Percentiles rank a stretch among this genome's conserved stretches.
phyloP scores from a whole-genome alignment of 306 rosid species.

The Lotus japonicus region DNA sequence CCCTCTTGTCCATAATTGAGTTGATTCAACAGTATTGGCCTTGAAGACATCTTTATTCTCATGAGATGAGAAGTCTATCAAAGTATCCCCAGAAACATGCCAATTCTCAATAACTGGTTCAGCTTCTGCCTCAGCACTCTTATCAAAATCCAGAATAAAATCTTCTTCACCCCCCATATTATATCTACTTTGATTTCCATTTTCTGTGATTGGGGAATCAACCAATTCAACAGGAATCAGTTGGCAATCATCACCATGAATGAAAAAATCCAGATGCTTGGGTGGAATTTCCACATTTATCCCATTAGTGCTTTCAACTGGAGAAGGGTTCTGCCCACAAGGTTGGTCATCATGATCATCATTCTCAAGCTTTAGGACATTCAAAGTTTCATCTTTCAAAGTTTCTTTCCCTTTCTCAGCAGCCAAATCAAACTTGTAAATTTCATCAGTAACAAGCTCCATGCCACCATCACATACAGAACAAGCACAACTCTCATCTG shows the following conservation, averaged over 20 bases:
- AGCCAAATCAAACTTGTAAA: conserved; percentile 26
- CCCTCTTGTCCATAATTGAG: conserved; percentile 18
- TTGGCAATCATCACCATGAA: conserved; percentile 64
- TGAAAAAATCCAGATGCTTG: conserved; percentile 77
- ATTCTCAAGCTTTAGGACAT: neutral
- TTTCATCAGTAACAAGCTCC: conserved; percentile 35
- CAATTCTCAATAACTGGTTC: conserved; percentile 56
- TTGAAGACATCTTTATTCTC: conserved; percentile 18
- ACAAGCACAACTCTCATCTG: conserved; percentile 42
- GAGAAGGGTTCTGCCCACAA: conserved; percentile 24
- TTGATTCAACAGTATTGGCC: conserved; percentile 21
- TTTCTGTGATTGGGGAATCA: conserved; percentile 28
- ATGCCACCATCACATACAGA: conserved; percentile 50
- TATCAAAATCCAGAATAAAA: conserved; percentile 77
- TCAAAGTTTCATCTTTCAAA: conserved; percentile 26
- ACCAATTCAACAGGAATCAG: conserved; percentile 79
- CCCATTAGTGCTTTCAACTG: conserved; percentile 23
- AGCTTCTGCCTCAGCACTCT: conserved; percentile 33
- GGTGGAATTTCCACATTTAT: conserved; percentile 27
- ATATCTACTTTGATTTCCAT: conserved; percentile 21
- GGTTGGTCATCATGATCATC: conserved; percentile 23
- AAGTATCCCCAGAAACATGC: conserved; percentile 48
- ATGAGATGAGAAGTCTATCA: conserved; percentile 25
- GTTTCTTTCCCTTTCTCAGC: conserved; percentile 30
- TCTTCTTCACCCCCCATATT: conserved; percentile 49